Percentiles rank a stretch among this genome's conserved stretches.
phyloP scores from a whole-genome alignment of 1,284 basidiomycete genomes.

The Athelia sp. region DNA sequence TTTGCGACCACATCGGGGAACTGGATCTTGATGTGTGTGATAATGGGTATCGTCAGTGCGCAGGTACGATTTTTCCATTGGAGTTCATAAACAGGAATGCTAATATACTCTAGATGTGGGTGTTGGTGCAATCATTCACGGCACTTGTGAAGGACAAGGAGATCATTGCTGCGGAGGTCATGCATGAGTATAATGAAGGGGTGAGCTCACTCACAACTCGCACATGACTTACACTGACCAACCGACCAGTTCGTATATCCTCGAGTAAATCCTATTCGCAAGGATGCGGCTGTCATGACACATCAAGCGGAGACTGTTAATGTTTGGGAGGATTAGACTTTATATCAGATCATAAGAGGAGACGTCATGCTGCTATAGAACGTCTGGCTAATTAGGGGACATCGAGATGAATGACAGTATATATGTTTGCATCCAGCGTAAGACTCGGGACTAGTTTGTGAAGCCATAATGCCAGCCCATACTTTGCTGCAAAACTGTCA shows the following conservation, averaged over 20 bases:
- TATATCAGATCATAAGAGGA: not conserved
- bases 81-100: conserved; percentile 26
- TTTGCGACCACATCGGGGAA: conserved; percentile 63
- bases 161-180: conserved; percentile 74
- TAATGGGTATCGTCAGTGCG: conserved; percentile 59
- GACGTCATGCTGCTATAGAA: not conserved
- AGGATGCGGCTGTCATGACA: conserved; percentile 80
- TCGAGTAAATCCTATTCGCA: conserved; percentile 66
- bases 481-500: not conserved
- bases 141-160: conserved; percentile 69
- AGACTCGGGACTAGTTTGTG: too few relatives aligned
- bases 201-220: conserved; percentile 30
- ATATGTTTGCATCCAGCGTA: not conserved
- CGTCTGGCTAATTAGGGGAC: not conserved
- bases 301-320: conserved; percentile 75
- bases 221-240: conserved; percentile 2
- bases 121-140: conserved; percentile 51
- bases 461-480: not conserved
- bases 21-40: conserved; percentile 63
- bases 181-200: conserved; percentile 82
- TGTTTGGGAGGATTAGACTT: conserved; percentile 38
- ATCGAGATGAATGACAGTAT: conserved; percentile 3
- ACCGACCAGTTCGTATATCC: conserved; percentile 72
- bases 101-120: conserved; percentile 24
- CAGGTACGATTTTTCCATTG: conserved; percentile 41